These are phyloP conservation scores for Triglochin maritima DNA, from an alignment of 106 monocot genomes.

Conservation along the genomic window DNA sequence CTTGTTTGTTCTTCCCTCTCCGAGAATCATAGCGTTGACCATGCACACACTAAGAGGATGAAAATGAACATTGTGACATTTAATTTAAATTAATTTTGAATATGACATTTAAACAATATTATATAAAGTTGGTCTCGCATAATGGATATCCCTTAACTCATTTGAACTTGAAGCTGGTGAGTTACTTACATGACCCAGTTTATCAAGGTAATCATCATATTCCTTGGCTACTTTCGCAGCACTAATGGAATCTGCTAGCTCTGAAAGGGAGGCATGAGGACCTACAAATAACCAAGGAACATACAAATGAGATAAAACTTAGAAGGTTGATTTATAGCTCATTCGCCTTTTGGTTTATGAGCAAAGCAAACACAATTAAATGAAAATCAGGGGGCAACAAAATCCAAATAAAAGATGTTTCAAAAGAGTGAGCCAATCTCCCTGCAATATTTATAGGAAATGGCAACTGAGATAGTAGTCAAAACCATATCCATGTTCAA, in stretches of 20 bases:
- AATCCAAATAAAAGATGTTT: too few species aligned
- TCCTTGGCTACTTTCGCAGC: conserved; percentile 48
- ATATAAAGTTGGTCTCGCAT: neutral
- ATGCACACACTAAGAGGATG: neutral
- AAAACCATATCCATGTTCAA: too few species aligned
- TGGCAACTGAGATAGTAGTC: too few species aligned
- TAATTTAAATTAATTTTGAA: neutral
- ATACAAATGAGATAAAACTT: too few species aligned
- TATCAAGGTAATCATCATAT: conserved; percentile 1
- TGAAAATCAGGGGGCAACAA: too few species aligned
- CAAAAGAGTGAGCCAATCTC: too few species aligned
- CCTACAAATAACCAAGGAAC: conserved; percentile 6
- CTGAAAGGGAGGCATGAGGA: conserved; percentile 31
- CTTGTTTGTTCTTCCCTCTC: neutral
- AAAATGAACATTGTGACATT: neutral
- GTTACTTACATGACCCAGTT: neutral
- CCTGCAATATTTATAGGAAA: too few species aligned
- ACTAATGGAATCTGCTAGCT: conserved; percentile 48
- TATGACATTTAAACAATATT: neutral
- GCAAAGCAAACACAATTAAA: too few species aligned
- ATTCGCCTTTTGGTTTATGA: too few species aligned
- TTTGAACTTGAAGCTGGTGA: neutral
- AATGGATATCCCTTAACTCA: neutral
- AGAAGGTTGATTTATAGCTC: too few species aligned
- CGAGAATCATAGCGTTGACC: neutral